Evolutionary conservation across 1,284 basidiomycete species (phyloP), one percentile per base, ranked within the genome.

Genomic region (Rhizoctonia solani): DNA sequence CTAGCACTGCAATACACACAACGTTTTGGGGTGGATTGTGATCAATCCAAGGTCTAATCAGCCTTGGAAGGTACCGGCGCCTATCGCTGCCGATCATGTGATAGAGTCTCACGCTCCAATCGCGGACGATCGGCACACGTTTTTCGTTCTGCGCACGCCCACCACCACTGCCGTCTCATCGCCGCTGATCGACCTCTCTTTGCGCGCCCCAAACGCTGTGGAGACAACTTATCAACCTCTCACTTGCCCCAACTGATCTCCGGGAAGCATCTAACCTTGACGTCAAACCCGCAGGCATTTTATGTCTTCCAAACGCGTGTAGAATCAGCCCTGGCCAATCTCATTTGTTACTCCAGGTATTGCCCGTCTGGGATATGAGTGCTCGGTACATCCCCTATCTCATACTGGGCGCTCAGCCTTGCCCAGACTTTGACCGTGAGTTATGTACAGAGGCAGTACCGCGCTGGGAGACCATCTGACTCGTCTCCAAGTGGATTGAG

Each of bases 281-380:
- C 61, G 61, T 65, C 61, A 65, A 65, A 19, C 61, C 61, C 54
- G 61, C 61, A 65, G 61, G 61, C 61, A 30, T 19, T 30, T n/a
- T n/a, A n/a, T 37, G 49, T 41, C 61, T 65, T 65, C 61, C 61
- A 42, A 53, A 65, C 61, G 30, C 61, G 61, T 65, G 61, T 61
- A 9, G n/a, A 61, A 19, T 37, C 59, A 39, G 25, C 61, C 61
- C 61, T 65, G 47, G 9, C 44, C 29, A 47, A 61, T 63, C 58
- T 34, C 58, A 52, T 39, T 49, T 50, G 16, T 50, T 52, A 63
- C 46, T 21, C 56, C 58, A 27, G 39, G 16, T 53, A n/a, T n/a
- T 14, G 19, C 25, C 21, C 19, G 37, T 39, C 8, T 39, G 8
- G 37, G 37, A n/a, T n/a, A n/a, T n/a, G 37, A 39, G 8, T 25